Evolutionary conservation across 441 rosid genomes (phyloP), one percentile per base, ranked within the genome.

Genomic region (Erodium trifolium): DNA sequence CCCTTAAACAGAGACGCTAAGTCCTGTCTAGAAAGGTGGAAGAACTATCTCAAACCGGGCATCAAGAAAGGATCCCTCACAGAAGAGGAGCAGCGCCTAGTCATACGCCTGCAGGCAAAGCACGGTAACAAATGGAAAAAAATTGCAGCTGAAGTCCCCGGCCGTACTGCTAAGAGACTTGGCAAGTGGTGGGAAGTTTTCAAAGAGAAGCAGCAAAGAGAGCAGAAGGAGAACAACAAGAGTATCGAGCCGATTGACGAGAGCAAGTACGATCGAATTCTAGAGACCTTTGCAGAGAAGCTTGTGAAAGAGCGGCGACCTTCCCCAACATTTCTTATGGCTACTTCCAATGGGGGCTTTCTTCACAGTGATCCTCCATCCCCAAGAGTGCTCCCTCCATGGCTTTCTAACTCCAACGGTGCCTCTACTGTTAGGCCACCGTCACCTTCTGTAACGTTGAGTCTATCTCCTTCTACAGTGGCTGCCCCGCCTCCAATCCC

Each of bases 181-280:
- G 99, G 98, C 34, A 94, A 94, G 87, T 90, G 99, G 99, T 94
- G 97, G 98, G 99, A 94, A 75, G 99, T 94, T 35, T 90, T 90
- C 67, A 94, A 92, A 63, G 99, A 94, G 82, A 94, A 92, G 87
- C 92, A 90, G 66, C 93, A 83, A 63, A 84, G 98, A 75, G 99
- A 92, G 76, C 96, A 86, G 41, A 90, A 94, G 78, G 96, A 88
- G 82, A 87, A 75, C 73, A 82, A 81, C 75, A 87, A 79, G 81
- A 67, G 80, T 14, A 82, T 84, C 65, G 89, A 89, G 65, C 96
- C 98, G 9, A 84, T 92, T 2, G 99, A 93, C 47, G 96, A 94
- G 79, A 85, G 90, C n/a, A 94, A 90, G 78, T 94, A 94, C 90
- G 91, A 94, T 70, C 73, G 88, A 70, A 94, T 92, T 67, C 82